Evolutionary conservation across 805 yeast species (phyloP).

Genomic region (Saturnispora halmiae): DNA sequence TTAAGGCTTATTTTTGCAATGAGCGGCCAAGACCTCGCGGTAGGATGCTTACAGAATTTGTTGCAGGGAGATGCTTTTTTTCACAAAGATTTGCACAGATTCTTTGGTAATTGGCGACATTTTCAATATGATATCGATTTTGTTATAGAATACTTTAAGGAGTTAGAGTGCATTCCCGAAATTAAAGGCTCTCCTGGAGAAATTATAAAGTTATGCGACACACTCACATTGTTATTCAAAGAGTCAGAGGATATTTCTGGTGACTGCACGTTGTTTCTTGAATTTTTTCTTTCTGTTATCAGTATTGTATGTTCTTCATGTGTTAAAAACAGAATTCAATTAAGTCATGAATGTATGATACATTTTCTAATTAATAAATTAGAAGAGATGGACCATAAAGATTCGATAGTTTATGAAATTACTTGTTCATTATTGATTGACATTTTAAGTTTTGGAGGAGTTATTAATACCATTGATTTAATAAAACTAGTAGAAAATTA

Average conservation of each 20-base stretch:
- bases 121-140: slow-evolving; percentile 8
- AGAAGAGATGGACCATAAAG: neutral
- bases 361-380: neutral
- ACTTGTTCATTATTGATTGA: neutral
- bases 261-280: neutral
- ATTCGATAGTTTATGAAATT: neutral
- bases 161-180: slow-evolving; percentile 7
- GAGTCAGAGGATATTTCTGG: neutral
- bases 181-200: neutral
- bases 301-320: neutral
- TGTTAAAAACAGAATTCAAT: slow-evolving; percentile 2
- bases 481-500: neutral
- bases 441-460: neutral
- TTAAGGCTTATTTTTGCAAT: too few species aligned
- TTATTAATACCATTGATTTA: neutral
- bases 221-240: neutral
- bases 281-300: neutral
- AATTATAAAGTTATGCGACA: neutral
- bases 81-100: slow-evolving; percentile 7
- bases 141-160: slow-evolving; percentile 14
- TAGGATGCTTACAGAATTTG: too few species aligned
- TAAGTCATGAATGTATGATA: neutral
- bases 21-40: too few species aligned
- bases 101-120: slow-evolving; percentile 15
- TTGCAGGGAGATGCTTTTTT: too few species aligned